A percentile compares a stretch with the other conserved stretches of the same genome.
Evolutionary conservation across 2,329 filamentous ascomycete genomes (phyloP).

Genomic region (Colletotrichum noveboracense): DNA sequence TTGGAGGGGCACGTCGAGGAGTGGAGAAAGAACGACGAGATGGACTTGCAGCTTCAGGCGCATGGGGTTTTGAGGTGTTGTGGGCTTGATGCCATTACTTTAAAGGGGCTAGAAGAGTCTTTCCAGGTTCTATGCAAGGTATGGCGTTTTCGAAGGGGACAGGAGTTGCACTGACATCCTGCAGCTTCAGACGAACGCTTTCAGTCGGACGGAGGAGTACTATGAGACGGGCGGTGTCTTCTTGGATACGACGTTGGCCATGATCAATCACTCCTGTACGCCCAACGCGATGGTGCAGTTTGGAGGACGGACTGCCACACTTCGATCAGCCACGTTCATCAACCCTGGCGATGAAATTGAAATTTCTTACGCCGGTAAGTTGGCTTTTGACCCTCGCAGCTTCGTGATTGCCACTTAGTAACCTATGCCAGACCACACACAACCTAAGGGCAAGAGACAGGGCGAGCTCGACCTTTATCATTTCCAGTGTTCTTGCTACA

Average conservation of each 20-base stretch:
- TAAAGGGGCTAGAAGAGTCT: slow-evolving; percentile 42
- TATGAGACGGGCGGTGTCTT: slow-evolving; percentile 54
- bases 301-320: slow-evolving; percentile 51
- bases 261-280: slow-evolving; percentile 67
- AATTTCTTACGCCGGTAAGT: slow-evolving; percentile 65
- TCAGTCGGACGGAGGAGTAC: slow-evolving; percentile 60
- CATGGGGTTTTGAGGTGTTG: slow-evolving; percentile 25
- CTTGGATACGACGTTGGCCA: slow-evolving; percentile 59
- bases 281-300: slow-evolving; percentile 66
- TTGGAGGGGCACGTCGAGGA: slow-evolving; percentile 53
- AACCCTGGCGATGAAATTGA: slow-evolving; percentile 59
- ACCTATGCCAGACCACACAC: slow-evolving; percentile 44
- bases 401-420: slow-evolving; percentile 26
- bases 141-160: slow-evolving; percentile 17
- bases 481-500: slow-evolving; percentile 56
- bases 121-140: slow-evolving; percentile 61
- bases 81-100: slow-evolving; percentile 39
- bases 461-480: slow-evolving; percentile 52
- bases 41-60: slow-evolving; percentile 54
- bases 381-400: not conserved
- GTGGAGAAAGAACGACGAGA: slow-evolving; percentile 45
- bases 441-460: slow-evolving; percentile 47
- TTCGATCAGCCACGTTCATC: slow-evolving; percentile 57
- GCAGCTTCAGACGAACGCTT: slow-evolving; percentile 67
- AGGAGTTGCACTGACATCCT: slow-evolving; percentile 14